Percentiles rank a stretch among this genome's conserved stretches.
Conservation (phyloP, 192 early-diverging fungal genomes). For the Pecoramyces ruminantium region DNA sequence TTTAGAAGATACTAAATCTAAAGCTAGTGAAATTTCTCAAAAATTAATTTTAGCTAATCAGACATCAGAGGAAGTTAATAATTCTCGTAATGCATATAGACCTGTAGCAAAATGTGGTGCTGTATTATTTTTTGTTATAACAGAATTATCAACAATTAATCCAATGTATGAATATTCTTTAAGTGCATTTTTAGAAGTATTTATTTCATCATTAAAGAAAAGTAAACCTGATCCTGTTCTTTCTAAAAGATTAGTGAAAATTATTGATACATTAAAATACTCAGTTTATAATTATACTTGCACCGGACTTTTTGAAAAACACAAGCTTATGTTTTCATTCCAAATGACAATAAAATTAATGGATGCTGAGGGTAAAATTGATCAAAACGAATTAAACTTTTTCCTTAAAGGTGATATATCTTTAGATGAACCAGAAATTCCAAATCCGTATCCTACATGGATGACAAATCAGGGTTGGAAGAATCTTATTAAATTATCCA, state of each 20-base stretch:
- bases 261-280: conserved; percentile 40
- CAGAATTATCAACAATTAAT: conserved; percentile 39
- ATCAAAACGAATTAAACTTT: conserved; percentile 31
- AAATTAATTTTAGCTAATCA: conserved; percentile 42
- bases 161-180: conserved; percentile 45
- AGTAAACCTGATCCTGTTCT: conserved; percentile 36
- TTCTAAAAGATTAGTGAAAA: conserved; percentile 28
- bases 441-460: conserved; percentile 30
- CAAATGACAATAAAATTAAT: conserved; percentile 44
- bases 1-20: conserved; percentile 39
- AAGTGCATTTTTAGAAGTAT: conserved; percentile 36
- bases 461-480: conserved; percentile 40
- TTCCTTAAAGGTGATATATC: conserved; percentile 47
- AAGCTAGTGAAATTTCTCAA: conserved; percentile 39
- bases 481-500: conserved; percentile 22
- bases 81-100: conserved; percentile 34
- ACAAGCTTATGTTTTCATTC: conserved; percentile 48
- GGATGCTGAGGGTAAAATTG: conserved; percentile 32
- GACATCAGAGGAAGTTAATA: conserved; percentile 38
- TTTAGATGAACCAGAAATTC: conserved; percentile 22
- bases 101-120: conserved; percentile 39
- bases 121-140: conserved; percentile 40
- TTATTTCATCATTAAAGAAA: conserved; percentile 22
- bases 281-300: conserved; percentile 45
- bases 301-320: conserved; percentile 39